Evolutionary conservation across 139 green algal species (phyloP).

Genomic region (Chlamydomonas asymmetrica): DNA sequence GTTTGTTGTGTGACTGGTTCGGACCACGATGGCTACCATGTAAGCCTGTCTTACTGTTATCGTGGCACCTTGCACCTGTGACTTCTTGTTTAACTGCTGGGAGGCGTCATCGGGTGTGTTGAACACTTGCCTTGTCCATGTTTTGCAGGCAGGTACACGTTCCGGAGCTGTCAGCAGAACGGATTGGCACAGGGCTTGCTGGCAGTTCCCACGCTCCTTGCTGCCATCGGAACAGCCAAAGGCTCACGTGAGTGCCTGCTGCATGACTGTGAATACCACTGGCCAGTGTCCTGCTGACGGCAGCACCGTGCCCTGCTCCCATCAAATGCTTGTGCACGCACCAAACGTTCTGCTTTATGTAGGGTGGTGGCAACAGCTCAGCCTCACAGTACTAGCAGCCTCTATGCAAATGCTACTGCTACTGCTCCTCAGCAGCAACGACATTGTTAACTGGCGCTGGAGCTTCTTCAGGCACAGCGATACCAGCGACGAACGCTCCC

Average conservation of each 20-base stretch:
- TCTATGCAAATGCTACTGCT: slow-evolving; percentile 25
- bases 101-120: too few relatives aligned
- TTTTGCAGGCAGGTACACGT: too few relatives aligned
- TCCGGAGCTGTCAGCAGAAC: slow-evolving; percentile 11
- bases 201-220: slow-evolving; percentile 12
- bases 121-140: too few relatives aligned
- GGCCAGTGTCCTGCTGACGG: background rate
- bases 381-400: slow-evolving; percentile 2
- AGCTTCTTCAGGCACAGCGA: background rate
- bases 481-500: background rate
- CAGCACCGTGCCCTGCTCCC: background rate
- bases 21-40: too few relatives aligned
- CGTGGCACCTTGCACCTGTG: too few relatives aligned
- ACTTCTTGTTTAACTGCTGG: too few relatives aligned
- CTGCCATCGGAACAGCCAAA: slow-evolving; percentile 1
- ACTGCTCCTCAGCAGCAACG: background rate
- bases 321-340: background rate
- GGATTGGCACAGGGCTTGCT: slow-evolving; percentile 21
- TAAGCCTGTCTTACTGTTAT: too few relatives aligned
- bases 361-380: slow-evolving; percentile 30
- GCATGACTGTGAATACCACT: background rate
- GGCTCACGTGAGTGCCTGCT: slow-evolving; percentile 14
- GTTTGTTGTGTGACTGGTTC: too few relatives aligned
- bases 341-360: background rate
- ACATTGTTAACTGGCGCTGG: background rate